Base-by-base conservation (phyloP, 2,329 filamentous ascomycete genomes). In the Xylariaceae sp. region DNA sequence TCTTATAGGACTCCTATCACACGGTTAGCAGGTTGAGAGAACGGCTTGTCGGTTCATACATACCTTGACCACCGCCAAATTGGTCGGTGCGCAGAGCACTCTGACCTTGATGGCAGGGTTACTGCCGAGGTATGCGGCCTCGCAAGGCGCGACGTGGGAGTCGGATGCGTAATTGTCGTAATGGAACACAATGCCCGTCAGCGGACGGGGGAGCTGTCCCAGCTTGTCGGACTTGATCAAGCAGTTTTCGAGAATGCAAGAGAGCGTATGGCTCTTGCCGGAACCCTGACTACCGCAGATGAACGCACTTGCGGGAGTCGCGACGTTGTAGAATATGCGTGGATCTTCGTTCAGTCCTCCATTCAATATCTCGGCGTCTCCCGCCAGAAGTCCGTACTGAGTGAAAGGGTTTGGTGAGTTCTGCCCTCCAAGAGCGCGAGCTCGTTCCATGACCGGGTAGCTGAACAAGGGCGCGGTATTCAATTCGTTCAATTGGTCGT, bases 241-340 rank as follows among this genome's bases (percentile, higher is more conserved):
- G 42, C 80, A 85, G 62, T 83, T 85, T 66, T 88, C 85, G 0
- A 83, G 68, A 0, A 83, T 62, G 53, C 79, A 83, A 0, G 80
- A 80, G 0, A 86, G 73, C 0, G 82, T 85, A 61, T 88, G 84
- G 51, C 82, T 85, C 68, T 88, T 88, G 0, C 85, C 85, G 0
- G 81, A 84, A 1, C 85, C 84, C 61, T 88, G 84, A 17, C 81
- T 83, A 1, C 85, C 84, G 57, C 85, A 88, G 37, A 88, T 82
- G 70, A 88, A 88, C 3, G 78, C 75, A 13, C 83, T 86, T 0
- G 80, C 83, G 0, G 85, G 85, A 0, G 74, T 71, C 0, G 77
- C 66, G 2, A 80, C 72, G 55, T 82, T 81, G 68, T 78, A 76
- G 48, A 77, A 79, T 0, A 80, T 55, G 0, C 78, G 68, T 1